Evolutionary conservation across 805 yeast species (phyloP), one percentile per base, ranked within the genome.

Genomic region (Hanseniaspora taiwanica): DNA sequence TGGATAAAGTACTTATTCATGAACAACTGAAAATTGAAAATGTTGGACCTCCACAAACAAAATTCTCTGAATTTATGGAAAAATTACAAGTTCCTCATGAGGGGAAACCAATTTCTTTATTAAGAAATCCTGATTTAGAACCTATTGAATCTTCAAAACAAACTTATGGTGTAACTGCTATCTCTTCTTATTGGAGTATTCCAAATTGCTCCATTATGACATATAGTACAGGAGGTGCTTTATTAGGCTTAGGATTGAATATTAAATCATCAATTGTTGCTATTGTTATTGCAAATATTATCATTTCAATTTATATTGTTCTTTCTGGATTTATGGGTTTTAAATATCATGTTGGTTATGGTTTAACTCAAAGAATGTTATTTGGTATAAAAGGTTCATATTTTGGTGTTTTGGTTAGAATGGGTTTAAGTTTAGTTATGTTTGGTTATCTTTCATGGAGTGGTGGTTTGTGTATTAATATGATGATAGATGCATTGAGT

Each of bases 371-470:
- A 9, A 55, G 68, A 49, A 50, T 59, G 38, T 48, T 56, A 10
- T 64, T 56, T 46, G 68, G 68, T 9, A 57, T 63, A 35, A 46
- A 54, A 23, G 60, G 64, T 9, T 56, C 61, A 8, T 49, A 48
- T 29, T 52, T 63, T 25, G 62, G 60, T 25, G 57, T 63, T 25
- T 50, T 61, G 34, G 58, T 63, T 31, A 53, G 67, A 37, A 53
- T 61, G 39, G 54, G 60, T 31, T 55, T 60, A 2, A 62, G 64
- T 17, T 54, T 57, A 25, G 57, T 64, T 29, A 59, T 67, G 62
- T 64, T 58, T 48, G 67, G 67, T 16, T 62, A 60, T 36, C 58
- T 60, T 43, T 56, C 65, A 6, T 56, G 56, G 48, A 56, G 55
- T 37, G 62, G 63, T 37, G 62, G 66, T 9, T 55, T 58, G 42